Percentiles rank a stretch among this genome's conserved stretches.
These are phyloP conservation scores for Coemansia aciculifera DNA, from an alignment of 192 early-diverging fungal genomes.

Conservation along the genomic window DNA sequence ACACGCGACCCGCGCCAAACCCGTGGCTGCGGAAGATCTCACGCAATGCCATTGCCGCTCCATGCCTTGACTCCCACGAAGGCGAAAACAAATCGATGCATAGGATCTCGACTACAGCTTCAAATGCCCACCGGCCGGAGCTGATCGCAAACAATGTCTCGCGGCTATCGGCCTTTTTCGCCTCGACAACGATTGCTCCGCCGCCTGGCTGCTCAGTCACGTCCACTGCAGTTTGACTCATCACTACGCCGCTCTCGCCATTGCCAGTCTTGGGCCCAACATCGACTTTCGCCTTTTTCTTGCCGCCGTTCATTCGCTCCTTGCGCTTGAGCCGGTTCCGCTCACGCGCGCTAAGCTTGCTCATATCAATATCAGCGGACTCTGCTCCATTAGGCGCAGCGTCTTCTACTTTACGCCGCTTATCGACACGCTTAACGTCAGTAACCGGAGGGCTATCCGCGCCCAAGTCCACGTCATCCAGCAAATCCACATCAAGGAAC, in stretches of 20 bases:
- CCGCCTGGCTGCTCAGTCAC: conserved; percentile 55
- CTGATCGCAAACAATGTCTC: conserved; percentile 55
- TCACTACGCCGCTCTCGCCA: not conserved
- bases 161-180: conserved; percentile 51
- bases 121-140: conserved; percentile 72
- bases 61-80: conserved; percentile 92
- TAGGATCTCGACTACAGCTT: conserved; percentile 66
- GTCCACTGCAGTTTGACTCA: conserved; percentile 15
- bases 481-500: conserved; percentile 87
- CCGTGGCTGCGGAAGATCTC: conserved; percentile 88
- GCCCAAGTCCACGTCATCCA: conserved; percentile 80
- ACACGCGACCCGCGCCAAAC: conserved; percentile 69
- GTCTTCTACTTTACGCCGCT: conserved; percentile 33
- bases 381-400: conserved; percentile 1
- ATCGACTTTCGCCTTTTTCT: conserved; percentile 54
- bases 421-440: conserved; percentile 12
- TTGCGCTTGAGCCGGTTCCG: conserved; percentile 87
- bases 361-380: conserved; percentile 57
- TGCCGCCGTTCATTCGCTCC: conserved; percentile 76
- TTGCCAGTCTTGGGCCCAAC: conserved; percentile 15
- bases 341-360: conserved; percentile 86
- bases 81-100: conserved; percentile 72
- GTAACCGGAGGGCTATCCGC: conserved; percentile 13
- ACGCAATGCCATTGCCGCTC: conserved; percentile 91
- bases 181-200: conserved; percentile 68